A percentile compares a stretch with the other conserved stretches of the same genome.
These are phyloP conservation scores for Xylaria multiplex DNA, from an alignment of 2,329 filamentous ascomycete species.

Conservation along the genomic window DNA sequence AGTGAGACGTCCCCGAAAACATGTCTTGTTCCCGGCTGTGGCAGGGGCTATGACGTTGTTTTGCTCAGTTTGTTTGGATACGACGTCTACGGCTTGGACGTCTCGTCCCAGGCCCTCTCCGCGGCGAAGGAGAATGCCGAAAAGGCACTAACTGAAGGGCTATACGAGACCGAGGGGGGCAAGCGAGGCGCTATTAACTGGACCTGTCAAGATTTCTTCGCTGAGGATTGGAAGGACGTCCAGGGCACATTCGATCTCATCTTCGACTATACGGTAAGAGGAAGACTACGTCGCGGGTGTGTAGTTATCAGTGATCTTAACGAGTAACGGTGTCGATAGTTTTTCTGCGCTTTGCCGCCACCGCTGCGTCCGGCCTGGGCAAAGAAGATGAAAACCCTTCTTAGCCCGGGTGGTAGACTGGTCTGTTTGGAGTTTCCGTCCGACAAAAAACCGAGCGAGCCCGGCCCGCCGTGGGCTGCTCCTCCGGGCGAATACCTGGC, in stretches of 20 bases:
- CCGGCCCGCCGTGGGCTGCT: slow-evolving; percentile 79
- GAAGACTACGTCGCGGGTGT: not conserved
- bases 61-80: slow-evolving; percentile 80
- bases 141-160: slow-evolving; percentile 52
- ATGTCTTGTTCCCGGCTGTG: slow-evolving; percentile 84
- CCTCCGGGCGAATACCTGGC: slow-evolving; percentile 75
- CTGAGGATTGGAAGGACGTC: slow-evolving; percentile 62
- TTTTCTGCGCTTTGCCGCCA: slow-evolving; percentile 70
- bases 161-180: slow-evolving; percentile 50
- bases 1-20: slow-evolving; percentile 51
- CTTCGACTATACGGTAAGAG: slow-evolving; percentile 69
- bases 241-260: slow-evolving; percentile 69
- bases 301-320: slow-evolving; percentile 2
- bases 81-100: slow-evolving; percentile 80
- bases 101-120: slow-evolving; percentile 60
- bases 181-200: slow-evolving; percentile 64
- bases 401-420: slow-evolving; percentile 61
- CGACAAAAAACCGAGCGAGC: slow-evolving; percentile 70
- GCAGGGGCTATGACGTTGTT: slow-evolving; percentile 82
- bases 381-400: slow-evolving; percentile 57
- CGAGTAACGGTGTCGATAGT: slow-evolving; percentile 54
- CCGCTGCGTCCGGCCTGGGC: slow-evolving; percentile 57
- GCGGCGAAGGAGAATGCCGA: slow-evolving; percentile 58
- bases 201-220: slow-evolving; percentile 74
- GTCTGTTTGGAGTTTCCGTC: slow-evolving; percentile 82